These are phyloP conservation scores for Hibiscus mutabilis DNA, from an alignment of 345 rosid genomes.

Conservation along the genomic window DNA sequence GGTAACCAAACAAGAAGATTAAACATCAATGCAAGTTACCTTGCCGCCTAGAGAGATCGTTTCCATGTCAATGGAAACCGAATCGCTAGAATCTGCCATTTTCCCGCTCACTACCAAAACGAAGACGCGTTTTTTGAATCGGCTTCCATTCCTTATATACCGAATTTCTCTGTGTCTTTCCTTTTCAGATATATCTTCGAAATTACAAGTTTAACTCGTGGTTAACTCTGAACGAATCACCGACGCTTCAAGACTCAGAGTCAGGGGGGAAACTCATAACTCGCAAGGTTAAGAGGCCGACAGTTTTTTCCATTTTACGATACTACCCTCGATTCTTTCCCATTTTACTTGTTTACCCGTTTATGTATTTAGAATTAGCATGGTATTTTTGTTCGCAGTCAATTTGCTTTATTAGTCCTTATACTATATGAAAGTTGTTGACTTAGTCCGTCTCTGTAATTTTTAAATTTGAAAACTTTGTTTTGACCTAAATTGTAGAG, in stretches of 20 bases:
- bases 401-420: too few species aligned
- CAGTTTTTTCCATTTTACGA: slow-evolving; percentile 33
- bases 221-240: slow-evolving; percentile 57
- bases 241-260: slow-evolving; percentile 43
- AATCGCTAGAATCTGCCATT: slow-evolving; percentile 90
- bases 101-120: slow-evolving; percentile 19
- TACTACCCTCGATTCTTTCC: slow-evolving; percentile 18
- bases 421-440: too few species aligned
- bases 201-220: slow-evolving; percentile 18
- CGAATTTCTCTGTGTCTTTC: slow-evolving; percentile 14
- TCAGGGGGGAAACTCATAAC: background rate
- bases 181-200: slow-evolving; percentile 8
- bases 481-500: too few species aligned
- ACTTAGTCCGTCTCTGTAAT: too few species aligned
- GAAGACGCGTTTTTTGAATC: slow-evolving; percentile 17
- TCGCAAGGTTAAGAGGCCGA: slow-evolving; percentile 55
- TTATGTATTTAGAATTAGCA: background rate
- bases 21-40: slow-evolving; percentile 40
- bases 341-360: background rate
- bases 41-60: slow-evolving; percentile 57
- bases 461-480: too few species aligned
- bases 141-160: slow-evolving; percentile 21
- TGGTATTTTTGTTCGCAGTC: too few species aligned
- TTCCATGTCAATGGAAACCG: slow-evolving; percentile 82
- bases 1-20: slow-evolving; percentile 21